Conservation (phyloP, 2,329 filamentous ascomycete species). For the Helminthosporium solani region DNA sequence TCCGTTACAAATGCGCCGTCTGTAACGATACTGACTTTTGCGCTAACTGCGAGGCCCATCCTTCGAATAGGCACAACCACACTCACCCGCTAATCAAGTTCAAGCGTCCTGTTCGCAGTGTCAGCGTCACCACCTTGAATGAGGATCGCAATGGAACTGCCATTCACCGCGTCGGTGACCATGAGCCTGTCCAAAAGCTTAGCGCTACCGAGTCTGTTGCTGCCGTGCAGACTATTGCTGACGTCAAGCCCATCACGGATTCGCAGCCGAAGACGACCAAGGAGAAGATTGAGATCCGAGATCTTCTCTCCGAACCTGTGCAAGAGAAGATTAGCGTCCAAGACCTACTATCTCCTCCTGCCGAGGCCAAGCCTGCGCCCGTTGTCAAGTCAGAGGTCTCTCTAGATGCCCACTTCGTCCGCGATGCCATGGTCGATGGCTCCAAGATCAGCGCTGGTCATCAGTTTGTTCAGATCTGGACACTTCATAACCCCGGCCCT, state of each 20-base stretch:
- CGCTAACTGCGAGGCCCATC: constrained; percentile 86
- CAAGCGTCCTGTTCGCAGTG: constrained; percentile 85
- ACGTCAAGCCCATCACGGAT: constrained; percentile 60
- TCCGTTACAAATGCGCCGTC: constrained; percentile 95
- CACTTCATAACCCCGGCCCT: constrained; percentile 79
- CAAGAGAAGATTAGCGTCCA: constrained; percentile 37
- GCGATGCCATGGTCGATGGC: constrained; percentile 78
- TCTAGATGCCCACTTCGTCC: constrained; percentile 69
- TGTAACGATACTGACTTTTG: constrained; percentile 96
- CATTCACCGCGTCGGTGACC: constrained; percentile 73
- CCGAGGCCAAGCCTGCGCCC: constrained; percentile 12
- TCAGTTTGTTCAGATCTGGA: constrained; percentile 88
- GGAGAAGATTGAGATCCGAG: constrained; percentile 45
- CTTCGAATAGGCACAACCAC: constrained; percentile 81
- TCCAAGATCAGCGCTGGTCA: constrained; percentile 68
- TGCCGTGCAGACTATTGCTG: constrained; percentile 62
- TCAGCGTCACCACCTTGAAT: constrained; percentile 80
- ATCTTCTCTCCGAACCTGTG: constrained; percentile 35
- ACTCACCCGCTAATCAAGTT: constrained; percentile 98
- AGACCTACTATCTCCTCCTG: constrained; percentile 18
- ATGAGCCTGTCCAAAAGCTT: constrained; percentile 42
- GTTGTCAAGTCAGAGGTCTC: constrained; percentile 3
- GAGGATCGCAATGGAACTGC: constrained; percentile 69
- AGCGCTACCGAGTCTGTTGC: constrained; percentile 56
- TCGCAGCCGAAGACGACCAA: constrained; percentile 38